Conservation (phyloP, 1,284 basidiomycete genomes). For the Baeospora myosura region DNA sequence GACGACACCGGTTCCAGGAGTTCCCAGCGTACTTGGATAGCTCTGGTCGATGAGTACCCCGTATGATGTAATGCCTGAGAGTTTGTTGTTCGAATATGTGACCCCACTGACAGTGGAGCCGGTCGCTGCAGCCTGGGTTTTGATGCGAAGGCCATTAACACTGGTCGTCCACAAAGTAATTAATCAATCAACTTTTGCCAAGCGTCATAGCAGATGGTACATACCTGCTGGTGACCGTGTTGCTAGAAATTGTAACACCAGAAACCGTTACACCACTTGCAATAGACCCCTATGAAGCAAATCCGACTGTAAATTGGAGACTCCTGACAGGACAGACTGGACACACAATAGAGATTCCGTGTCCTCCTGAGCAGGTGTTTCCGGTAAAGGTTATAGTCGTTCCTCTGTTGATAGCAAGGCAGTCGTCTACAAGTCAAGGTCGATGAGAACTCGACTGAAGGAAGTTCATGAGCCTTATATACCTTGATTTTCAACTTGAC, state of each 20-base stretch:
- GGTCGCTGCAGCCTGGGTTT: conserved; percentile 27
- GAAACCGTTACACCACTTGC: conserved; percentile 29
- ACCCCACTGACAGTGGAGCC: conserved; percentile 27
- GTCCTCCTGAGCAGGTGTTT: conserved; percentile 41
- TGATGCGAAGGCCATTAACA: conserved; percentile 34
- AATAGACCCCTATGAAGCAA: conserved; percentile 28
- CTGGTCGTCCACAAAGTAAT: conserved; percentile 7
- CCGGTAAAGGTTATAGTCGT: conserved; percentile 37
- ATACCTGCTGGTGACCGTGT: conserved; percentile 20
- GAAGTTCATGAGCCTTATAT: background rate
- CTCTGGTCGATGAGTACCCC: conserved; percentile 34
- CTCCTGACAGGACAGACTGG: background rate
- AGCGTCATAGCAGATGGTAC: background rate
- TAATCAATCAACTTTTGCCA: background rate
- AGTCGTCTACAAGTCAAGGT: conserved; percentile 33
- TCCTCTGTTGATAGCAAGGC: conserved; percentile 44
- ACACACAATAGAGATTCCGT: conserved; percentile 41
- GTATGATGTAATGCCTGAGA: conserved; percentile 15
- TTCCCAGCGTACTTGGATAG: conserved; percentile 30
- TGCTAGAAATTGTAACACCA: conserved; percentile 29
- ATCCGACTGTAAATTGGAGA: too few relatives aligned
- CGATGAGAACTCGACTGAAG: background rate
- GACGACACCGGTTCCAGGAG: conserved; percentile 27
- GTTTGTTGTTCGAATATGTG: conserved; percentile 25
- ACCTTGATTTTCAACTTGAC: conserved; percentile 13